Evolutionary conservation across 2,329 filamentous ascomycete species (phyloP).

Genomic region (Thielaviopsis cerberus): DNA sequence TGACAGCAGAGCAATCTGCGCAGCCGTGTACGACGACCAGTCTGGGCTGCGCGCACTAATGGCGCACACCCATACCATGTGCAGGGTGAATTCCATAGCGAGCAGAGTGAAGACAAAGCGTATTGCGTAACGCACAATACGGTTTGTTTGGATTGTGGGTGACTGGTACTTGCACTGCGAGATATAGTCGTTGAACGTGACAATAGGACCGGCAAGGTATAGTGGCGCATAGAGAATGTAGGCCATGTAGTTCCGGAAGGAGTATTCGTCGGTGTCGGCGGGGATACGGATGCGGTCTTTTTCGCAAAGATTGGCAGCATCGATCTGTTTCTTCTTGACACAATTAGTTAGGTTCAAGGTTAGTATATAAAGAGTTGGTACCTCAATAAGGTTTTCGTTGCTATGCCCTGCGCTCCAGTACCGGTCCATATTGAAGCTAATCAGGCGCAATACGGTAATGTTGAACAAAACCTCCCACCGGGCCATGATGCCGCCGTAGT

Average conservation of each 20-base stretch:
- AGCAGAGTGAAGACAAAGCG: slow-evolving; percentile 67
- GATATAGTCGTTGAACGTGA: slow-evolving; percentile 97
- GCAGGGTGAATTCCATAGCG: slow-evolving; percentile 76
- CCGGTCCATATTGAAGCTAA: slow-evolving; percentile 94
- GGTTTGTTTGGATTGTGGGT: slow-evolving; percentile 47
- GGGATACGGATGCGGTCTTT: slow-evolving; percentile 66
- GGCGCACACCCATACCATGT: slow-evolving; percentile 84
- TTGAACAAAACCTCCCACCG: slow-evolving; percentile 98
- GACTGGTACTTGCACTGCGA: slow-evolving; percentile 61
- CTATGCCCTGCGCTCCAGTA: slow-evolving; percentile 68
- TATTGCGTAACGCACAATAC: slow-evolving; percentile 63
- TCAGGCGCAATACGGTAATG: slow-evolving; percentile 73
- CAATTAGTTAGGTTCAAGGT: slow-evolving; percentile 40
- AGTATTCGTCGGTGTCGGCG: slow-evolving; percentile 51
- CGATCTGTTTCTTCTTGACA: slow-evolving; percentile 90
- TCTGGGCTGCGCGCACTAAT: slow-evolving; percentile 65
- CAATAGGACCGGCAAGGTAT: slow-evolving; percentile 78
- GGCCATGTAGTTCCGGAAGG: slow-evolving; percentile 70
- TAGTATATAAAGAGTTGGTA: slow-evolving; percentile 31
- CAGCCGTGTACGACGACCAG: slow-evolving; percentile 70
- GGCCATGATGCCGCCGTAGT: slow-evolving; percentile 62
- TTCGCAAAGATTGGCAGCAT: slow-evolving; percentile 72
- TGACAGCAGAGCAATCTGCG: slow-evolving; percentile 74
- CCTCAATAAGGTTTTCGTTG: slow-evolving; percentile 51
- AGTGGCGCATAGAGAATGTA: slow-evolving; percentile 84